These are phyloP conservation scores for Cyclotella sp. DNA, from an alignment of 108 stramenopile species.

Conservation along the genomic window DNA sequence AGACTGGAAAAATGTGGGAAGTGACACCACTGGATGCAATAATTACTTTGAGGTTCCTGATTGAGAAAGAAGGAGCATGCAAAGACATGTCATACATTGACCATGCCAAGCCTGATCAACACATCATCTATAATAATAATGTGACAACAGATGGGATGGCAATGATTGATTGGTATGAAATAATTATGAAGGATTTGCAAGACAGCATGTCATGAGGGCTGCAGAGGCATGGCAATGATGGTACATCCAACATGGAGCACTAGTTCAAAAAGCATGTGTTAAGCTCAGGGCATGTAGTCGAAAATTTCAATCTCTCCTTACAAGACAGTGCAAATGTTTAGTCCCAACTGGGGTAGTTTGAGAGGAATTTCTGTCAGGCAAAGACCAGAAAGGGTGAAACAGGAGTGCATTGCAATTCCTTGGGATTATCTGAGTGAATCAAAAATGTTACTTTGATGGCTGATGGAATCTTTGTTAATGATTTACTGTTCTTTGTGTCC, in stretches of 20 bases:
- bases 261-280: background rate
- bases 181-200: background rate
- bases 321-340: background rate
- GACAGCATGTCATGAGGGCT: background rate
- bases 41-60: background rate
- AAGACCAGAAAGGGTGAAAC: background rate
- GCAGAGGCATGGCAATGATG: slow-evolving; percentile 1
- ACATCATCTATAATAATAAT: background rate
- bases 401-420: slow-evolving; percentile 4
- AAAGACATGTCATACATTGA: too few relatives aligned
- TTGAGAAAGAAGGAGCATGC: background rate
- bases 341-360: background rate
- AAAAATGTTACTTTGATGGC: slow-evolving; percentile 1
- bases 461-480: slow-evolving; percentile 24
- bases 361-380: background rate
- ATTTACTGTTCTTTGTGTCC: background rate
- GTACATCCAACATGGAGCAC: background rate
- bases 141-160: too few relatives aligned
- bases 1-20: background rate
- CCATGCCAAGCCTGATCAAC: too few relatives aligned
- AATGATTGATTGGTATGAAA: background rate
- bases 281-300: background rate
- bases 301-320: background rate
- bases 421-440: background rate
- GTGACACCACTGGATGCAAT: background rate